Conservation (phyloP, 1,284 basidiomycete genomes). For the Cutaneotrichosporon mucoides region DNA sequence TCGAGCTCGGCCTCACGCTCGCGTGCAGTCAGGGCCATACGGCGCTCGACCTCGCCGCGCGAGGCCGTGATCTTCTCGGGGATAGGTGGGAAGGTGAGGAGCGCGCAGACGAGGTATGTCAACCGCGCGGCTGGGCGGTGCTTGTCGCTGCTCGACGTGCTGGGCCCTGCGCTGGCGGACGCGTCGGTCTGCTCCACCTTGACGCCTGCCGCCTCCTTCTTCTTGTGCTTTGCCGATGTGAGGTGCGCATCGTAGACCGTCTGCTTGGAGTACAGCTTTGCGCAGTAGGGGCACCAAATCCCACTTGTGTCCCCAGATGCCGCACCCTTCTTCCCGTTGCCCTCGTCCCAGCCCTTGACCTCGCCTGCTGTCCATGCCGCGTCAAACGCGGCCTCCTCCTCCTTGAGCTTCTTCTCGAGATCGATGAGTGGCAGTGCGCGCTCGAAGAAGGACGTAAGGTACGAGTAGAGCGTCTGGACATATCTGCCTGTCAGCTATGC, state of each 20-base stretch:
- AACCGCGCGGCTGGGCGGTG: slow-evolving; percentile 66
- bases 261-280: slow-evolving; percentile 91
- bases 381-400: slow-evolving; percentile 67
- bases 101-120: slow-evolving; percentile 64
- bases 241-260: slow-evolving; percentile 97
- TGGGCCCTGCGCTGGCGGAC: slow-evolving; percentile 15
- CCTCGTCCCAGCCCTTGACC: slow-evolving; percentile 71
- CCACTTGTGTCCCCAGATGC: slow-evolving; percentile 53
- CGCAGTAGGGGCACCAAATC: slow-evolving; percentile 94
- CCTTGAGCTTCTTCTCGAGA: slow-evolving; percentile 63
- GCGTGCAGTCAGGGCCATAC: slow-evolving; percentile 89
- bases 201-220: slow-evolving; percentile 59
- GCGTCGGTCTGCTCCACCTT: slow-evolving; percentile 27
- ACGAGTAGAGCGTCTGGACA: slow-evolving; percentile 72
- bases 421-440: slow-evolving; percentile 85
- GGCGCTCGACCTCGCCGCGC: slow-evolving; percentile 91
- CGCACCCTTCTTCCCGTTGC: slow-evolving; percentile 46
- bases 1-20: slow-evolving; percentile 95
- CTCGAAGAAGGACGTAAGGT: slow-evolving; percentile 80
- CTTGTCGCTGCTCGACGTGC: slow-evolving; percentile 52
- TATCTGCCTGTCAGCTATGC: slow-evolving; percentile 56
- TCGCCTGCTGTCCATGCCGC: slow-evolving; percentile 72
- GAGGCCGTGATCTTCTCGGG: slow-evolving; percentile 72
- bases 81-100: slow-evolving; percentile 61
- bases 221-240: slow-evolving; percentile 90